phyloP scores from a whole-genome alignment of 495 filamentous ascomycete genomes.

The Penicillium ucsense region DNA sequence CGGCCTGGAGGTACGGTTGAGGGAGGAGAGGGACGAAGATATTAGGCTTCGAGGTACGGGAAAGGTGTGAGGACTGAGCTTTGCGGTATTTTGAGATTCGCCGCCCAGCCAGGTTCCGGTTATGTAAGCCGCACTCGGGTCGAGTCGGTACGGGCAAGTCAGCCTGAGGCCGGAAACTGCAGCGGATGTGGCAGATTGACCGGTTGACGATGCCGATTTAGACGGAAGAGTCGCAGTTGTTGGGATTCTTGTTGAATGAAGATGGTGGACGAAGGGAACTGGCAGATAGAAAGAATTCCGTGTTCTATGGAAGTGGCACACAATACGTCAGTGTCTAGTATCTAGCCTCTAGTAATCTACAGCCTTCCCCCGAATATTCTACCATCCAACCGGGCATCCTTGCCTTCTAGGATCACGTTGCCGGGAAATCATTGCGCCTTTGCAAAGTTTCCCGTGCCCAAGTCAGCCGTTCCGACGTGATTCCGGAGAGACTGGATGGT shows the following conservation, averaged over 20 bases:
- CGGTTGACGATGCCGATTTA: neutral
- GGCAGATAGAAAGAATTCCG: too few species aligned
- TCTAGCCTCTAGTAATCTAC: too few species aligned
- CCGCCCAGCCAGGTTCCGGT: slow-evolving; percentile 1
- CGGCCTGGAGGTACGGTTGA: slow-evolving; percentile 14
- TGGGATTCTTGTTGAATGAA: neutral
- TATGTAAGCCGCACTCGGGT: slow-evolving; percentile 19
- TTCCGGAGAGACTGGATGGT: too few species aligned
- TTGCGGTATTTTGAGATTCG: slow-evolving; percentile 20
- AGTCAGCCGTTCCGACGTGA: too few species aligned
- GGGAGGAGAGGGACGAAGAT: slow-evolving; percentile 14
- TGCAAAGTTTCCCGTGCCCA: too few species aligned
- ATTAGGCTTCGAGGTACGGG: slow-evolving; percentile 18
- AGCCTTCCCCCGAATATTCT: too few species aligned
- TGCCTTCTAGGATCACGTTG: too few species aligned
- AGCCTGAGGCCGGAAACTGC: neutral
- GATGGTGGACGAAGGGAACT: neutral
- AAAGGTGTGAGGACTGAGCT: slow-evolving; percentile 24
- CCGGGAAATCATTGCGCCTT: too few species aligned
- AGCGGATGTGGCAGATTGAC: slow-evolving; percentile 7
- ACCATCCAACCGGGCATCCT: too few species aligned
- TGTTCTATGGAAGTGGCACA: neutral
- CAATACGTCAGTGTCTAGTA: neutral
- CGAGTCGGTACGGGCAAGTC: slow-evolving; percentile 10
- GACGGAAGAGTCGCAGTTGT: neutral